Percentiles rank a stretch among this genome's conserved stretches.
phyloP scores from a whole-genome alignment of 78 protist species.

The Speleostelium caveatum region DNA sequence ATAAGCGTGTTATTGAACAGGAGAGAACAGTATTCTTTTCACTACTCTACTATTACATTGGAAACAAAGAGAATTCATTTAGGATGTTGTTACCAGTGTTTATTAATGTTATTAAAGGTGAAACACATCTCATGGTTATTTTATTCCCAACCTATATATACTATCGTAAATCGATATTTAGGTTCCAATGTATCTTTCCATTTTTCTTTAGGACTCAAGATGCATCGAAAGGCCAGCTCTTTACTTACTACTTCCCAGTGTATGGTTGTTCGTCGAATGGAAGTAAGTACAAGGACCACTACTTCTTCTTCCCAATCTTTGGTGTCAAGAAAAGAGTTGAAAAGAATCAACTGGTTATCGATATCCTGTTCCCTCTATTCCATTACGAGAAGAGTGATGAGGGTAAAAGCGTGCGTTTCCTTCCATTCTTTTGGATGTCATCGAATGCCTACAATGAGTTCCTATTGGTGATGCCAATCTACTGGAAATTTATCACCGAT shows the following conservation, averaged over 20 bases:
- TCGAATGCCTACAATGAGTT: conserved; percentile 39
- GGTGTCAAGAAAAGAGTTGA: conserved; percentile 18
- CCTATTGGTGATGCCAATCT: conserved; percentile 59
- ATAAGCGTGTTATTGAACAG: neutral
- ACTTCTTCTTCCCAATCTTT: conserved; percentile 65
- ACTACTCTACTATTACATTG: conserved; percentile 9
- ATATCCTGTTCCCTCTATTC: conserved; percentile 60
- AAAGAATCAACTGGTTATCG: neutral
- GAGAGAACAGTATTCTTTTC: conserved; percentile 14
- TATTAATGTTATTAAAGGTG: conserved; percentile 44
- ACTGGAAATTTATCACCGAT: conserved; percentile 57
- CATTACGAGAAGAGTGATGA: conserved; percentile 42
- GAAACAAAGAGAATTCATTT: neutral
- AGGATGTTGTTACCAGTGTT: conserved; percentile 36
- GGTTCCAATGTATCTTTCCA: conserved; percentile 42
- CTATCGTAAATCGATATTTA: conserved; percentile 69
- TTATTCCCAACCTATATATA: conserved; percentile 39
- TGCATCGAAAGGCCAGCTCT: conserved; percentile 47
- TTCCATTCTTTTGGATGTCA: conserved; percentile 63
- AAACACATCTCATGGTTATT: conserved; percentile 28
- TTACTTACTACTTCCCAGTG: conserved; percentile 57
- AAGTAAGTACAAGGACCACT: neutral
- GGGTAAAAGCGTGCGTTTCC: conserved; percentile 9
- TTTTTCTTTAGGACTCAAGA: conserved; percentile 52
- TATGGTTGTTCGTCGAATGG: conserved; percentile 38